Percentiles rank a stretch among this genome's conserved stretches.
Evolutionary conservation across 2,329 filamentous ascomycete genomes (phyloP).

Genomic region (Colletotrichum eleusines): DNA sequence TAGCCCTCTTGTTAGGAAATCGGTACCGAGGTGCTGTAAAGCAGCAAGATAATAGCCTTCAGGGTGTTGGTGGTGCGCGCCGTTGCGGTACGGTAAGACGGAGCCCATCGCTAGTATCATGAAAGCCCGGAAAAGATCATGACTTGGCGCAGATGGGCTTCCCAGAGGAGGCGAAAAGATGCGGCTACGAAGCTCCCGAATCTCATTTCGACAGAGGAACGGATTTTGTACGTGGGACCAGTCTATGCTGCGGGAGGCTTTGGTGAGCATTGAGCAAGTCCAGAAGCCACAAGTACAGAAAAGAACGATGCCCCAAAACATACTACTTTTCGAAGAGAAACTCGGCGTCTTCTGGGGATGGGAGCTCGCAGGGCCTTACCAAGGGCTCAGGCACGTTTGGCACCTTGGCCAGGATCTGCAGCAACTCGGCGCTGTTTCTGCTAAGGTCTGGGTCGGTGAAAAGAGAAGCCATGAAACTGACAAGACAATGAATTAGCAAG

Average conservation of each 20-base stretch:
- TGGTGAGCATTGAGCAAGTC: background rate
- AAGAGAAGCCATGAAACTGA: slow-evolving; percentile 40
- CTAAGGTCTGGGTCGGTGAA: slow-evolving; percentile 42
- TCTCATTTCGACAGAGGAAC: slow-evolving; percentile 46
- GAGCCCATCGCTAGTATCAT: slow-evolving; percentile 55
- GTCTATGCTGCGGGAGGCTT: slow-evolving; percentile 33
- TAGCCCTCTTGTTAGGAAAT: slow-evolving; percentile 49
- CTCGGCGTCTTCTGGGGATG: slow-evolving; percentile 29
- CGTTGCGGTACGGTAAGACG: slow-evolving; percentile 50
- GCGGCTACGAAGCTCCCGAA: slow-evolving; percentile 42
- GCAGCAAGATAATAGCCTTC: slow-evolving; percentile 56
- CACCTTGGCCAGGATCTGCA: slow-evolving; percentile 31
- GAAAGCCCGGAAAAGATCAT: slow-evolving; percentile 52
- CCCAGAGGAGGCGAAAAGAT: slow-evolving; percentile 41
- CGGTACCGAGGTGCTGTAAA: slow-evolving; percentile 47
- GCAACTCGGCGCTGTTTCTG: slow-evolving; percentile 35
- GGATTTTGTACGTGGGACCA: slow-evolving; percentile 46
- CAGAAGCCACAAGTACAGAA: background rate
- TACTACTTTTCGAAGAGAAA: slow-evolving; percentile 42
- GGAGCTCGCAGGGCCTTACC: slow-evolving; percentile 30
- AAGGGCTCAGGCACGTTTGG: slow-evolving; percentile 17
- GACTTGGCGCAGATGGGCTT: slow-evolving; percentile 6
- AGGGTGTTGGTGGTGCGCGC: slow-evolving; percentile 50
- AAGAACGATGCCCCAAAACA: background rate
- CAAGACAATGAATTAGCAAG: background rate